phyloP scores from a whole-genome alignment of 2,329 filamentous ascomycete genomes.

The Simplicillium aogashimaense region DNA sequence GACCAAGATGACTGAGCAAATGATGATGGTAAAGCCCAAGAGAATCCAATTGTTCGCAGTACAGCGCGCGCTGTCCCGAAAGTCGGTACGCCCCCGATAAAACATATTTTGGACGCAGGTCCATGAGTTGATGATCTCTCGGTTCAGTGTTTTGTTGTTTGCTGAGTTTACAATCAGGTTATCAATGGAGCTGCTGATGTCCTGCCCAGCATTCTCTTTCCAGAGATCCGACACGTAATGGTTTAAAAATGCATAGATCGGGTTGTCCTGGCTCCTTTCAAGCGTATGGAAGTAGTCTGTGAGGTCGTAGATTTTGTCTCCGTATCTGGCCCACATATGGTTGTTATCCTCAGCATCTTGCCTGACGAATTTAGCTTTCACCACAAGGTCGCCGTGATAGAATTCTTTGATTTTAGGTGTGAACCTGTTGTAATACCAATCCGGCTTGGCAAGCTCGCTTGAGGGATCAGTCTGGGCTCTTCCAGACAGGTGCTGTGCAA shows the following conservation, averaged over 20 bases:
- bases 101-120: constrained; percentile 78
- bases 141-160: constrained; percentile 36
- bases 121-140: constrained; percentile 52
- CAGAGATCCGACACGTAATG: constrained; percentile 56
- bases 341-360: constrained; percentile 55
- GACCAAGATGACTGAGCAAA: constrained; percentile 68
- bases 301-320: constrained; percentile 73
- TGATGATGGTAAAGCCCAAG: constrained; percentile 73
- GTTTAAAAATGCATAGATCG: constrained; percentile 64
- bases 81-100: constrained; percentile 76
- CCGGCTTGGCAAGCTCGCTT: constrained; percentile 47
- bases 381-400: constrained; percentile 81
- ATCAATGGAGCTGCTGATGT: constrained; percentile 62
- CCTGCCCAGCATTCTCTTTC: constrained; percentile 64
- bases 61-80: constrained; percentile 66
- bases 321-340: constrained; percentile 72
- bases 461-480: constrained; percentile 41
- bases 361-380: constrained; percentile 47
- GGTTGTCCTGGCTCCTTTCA: constrained; percentile 41
- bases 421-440: constrained; percentile 74
- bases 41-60: constrained; percentile 87
- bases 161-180: constrained; percentile 34
- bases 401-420: constrained; percentile 72
- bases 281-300: constrained; percentile 84
- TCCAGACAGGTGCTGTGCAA: constrained; percentile 64